Percentiles rank a stretch among this genome's conserved stretches.
Evolutionary conservation across 306 rosid species (phyloP).

Genomic region (Castanospermum australe): DNA sequence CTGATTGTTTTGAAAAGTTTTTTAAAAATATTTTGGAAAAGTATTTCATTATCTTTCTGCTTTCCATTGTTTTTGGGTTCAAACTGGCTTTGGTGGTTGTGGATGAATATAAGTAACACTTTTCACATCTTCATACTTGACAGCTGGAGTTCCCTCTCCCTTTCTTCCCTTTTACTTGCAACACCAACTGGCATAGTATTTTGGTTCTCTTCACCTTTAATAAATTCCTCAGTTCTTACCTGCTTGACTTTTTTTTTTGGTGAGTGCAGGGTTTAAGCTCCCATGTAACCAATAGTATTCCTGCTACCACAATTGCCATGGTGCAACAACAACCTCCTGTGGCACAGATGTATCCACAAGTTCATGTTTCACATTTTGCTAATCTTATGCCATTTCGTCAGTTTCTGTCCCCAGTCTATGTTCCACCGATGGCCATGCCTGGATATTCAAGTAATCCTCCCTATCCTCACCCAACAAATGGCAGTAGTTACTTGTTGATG

Average conservation of each 20-base stretch:
- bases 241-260: slow-evolving; percentile 4
- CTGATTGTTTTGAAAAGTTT: background rate
- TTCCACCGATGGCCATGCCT: slow-evolving; percentile 97
- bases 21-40: background rate
- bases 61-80: background rate
- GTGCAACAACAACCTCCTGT: slow-evolving; percentile 81
- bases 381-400: slow-evolving; percentile 95
- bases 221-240: background rate
- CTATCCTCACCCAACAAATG: slow-evolving; percentile 88
- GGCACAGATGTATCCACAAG: slow-evolving; percentile 97
- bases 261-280: slow-evolving; percentile 61
- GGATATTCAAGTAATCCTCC: slow-evolving; percentile 85
- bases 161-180: background rate
- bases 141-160: background rate
- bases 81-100: background rate
- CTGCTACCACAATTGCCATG: slow-evolving; percentile 74
- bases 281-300: slow-evolving; percentile 52
- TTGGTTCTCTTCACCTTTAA: background rate
- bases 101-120: background rate
- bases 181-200: background rate
- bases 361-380: slow-evolving; percentile 85
- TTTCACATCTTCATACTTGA: background rate
- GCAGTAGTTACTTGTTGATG: slow-evolving; percentile 88
- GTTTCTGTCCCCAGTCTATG: slow-evolving; percentile 84
- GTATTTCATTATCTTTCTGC: background rate